Evolutionary conservation across 331 rosid species (phyloP), one percentile per base, ranked within the genome.

Genomic region (Cucumis variabilis): DNA sequence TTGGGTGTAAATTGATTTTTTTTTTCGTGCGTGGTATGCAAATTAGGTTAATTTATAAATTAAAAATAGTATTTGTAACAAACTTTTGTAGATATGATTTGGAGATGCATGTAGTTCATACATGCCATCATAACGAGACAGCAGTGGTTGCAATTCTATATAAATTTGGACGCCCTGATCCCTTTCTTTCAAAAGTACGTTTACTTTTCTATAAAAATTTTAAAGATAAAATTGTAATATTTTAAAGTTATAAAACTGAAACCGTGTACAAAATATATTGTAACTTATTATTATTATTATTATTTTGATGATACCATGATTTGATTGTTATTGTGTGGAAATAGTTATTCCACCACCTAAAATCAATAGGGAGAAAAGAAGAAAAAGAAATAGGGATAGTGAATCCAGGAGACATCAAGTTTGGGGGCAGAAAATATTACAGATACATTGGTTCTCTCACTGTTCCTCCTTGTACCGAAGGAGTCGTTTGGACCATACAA

Each of bases 401-500:
- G 4, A 91, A 95, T 72, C 93, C 98, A 1, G 90, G 88, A 78
- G 73, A 82, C 5, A 92, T 95, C 62, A 92, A 88, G 37, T 93
- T 95, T 87, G 96, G 92, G 13, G 86, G 89, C 87, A 87, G 88
- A 83, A 90, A 89, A 71, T 96, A 95, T 58, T 94, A 92, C 90
- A 92, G 98, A 93, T 95, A 95, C 84, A 23, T 92, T 80, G 99
- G 99, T 46, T 96, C 98, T 66, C 93, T 95, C 67, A 95, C 98
- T 25, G 88, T 87, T 72, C 98, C 99, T 76, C 96, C 99, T 4
- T 96, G 98, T 82, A 90, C 93, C 27, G 95, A 96, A 90, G 98
- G 96, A 20, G 95, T 96, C 58, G 53, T 67, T 89, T 96, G 99
- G 99, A 94, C 98, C 13, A 9, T 95, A 50, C 24, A 85, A 46